A percentile compares a stretch with the other conserved stretches of the same genome.
Conservation (phyloP, 495 filamentous ascomycete species). For the Xylaria curta region DNA sequence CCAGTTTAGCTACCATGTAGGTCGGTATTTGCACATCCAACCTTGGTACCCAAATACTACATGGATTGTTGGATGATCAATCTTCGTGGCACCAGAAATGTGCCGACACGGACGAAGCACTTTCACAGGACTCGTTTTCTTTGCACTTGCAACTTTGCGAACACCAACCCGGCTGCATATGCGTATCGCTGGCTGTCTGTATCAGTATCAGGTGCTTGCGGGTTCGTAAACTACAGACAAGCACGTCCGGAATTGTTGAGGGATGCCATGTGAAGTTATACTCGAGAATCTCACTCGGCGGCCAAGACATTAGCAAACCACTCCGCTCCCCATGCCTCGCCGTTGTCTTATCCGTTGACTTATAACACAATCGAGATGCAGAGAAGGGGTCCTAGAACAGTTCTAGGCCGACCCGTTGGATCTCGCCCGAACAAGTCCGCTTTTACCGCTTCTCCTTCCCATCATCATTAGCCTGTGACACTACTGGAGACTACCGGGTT, state of each 20-base stretch:
- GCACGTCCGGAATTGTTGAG: background rate
- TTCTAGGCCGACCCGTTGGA: background rate
- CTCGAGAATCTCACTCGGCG: background rate
- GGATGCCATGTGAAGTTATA: background rate
- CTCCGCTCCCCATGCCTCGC: no score
- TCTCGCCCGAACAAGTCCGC: background rate
- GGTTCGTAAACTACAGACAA: background rate
- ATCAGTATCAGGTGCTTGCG: background rate
- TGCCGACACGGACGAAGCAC: background rate
- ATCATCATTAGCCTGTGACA: background rate
- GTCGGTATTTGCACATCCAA: background rate
- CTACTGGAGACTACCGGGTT: background rate
- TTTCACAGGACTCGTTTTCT: background rate
- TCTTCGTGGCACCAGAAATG: constrained; percentile 13
- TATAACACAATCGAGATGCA: background rate
- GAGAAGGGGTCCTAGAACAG: background rate
- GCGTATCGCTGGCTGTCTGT: background rate
- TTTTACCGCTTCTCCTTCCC: background rate
- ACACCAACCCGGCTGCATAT: background rate
- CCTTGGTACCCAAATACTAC: background rate
- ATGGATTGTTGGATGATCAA: constrained; percentile 8
- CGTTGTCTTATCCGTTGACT: no score
- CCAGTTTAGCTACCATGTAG: background rate
- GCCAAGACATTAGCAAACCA: background rate
- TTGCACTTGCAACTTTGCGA: background rate